Conservation (phyloP, 495 filamentous ascomycete genomes). For the Chaetomium cochliodes region DNA sequence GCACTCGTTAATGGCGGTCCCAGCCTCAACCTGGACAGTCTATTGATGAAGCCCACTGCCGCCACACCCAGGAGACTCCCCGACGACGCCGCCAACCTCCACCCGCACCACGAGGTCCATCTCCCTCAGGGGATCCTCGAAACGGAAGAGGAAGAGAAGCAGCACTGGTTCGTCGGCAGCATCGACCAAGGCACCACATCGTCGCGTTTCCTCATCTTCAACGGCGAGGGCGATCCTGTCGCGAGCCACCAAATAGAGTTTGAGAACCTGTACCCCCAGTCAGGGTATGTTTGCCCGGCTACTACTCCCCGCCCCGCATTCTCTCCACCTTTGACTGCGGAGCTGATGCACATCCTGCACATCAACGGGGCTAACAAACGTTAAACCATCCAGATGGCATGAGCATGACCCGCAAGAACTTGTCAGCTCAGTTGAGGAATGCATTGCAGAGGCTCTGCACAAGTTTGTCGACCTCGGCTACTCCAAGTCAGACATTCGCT, state of each 20-base stretch:
- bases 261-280: constrained; percentile 79
- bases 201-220: constrained; percentile 89
- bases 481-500: constrained; percentile 68
- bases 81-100: constrained; percentile 15
- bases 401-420: constrained; percentile 88
- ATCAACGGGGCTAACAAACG: constrained; percentile 7
- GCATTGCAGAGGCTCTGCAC: constrained; percentile 78
- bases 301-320: constrained; percentile 18
- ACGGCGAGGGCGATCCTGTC: constrained; percentile 72
- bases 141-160: constrained; percentile 34
- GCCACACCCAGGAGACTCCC: constrained; percentile 11
- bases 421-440: constrained; percentile 72
- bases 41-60: constrained; percentile 21
- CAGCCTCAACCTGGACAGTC: constrained; percentile 19
- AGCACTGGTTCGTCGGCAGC: constrained; percentile 51
- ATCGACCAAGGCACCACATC: constrained; percentile 95
- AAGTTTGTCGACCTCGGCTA: constrained; percentile 71
- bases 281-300: constrained; percentile 64
- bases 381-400: constrained; percentile 68
- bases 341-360: constrained; percentile 14
- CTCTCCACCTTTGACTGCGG: constrained; percentile 11
- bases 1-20: constrained; percentile 6
- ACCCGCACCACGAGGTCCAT: constrained; percentile 28
- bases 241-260: constrained; percentile 92
- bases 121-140: constrained; percentile 33